These are phyloP conservation scores for Colletotrichum cuscutae DNA, from an alignment of 2,329 filamentous ascomycete genomes.

Conservation along the genomic window DNA sequence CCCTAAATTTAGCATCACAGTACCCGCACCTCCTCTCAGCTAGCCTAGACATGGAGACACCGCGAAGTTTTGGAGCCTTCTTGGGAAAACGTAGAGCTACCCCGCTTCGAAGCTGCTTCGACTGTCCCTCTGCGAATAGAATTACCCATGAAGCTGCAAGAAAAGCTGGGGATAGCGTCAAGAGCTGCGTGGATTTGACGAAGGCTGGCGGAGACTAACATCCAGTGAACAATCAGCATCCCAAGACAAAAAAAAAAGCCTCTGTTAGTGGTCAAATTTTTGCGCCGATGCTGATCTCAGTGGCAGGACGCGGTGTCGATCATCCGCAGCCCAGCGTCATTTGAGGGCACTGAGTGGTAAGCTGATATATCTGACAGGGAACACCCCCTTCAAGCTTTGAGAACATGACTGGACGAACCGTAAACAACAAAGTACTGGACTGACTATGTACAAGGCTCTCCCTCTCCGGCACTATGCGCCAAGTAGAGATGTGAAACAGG, in stretches of 20 bases:
- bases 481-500: slow-evolving; percentile 22
- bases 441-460: not conserved
- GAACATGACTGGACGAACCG: not conserved
- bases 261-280: not conserved
- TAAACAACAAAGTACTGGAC: not conserved
- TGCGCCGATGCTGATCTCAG: not conserved
- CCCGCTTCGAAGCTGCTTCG: not conserved
- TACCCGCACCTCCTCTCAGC: slow-evolving; percentile 8
- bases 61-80: not conserved
- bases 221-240: not conserved
- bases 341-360: too few species aligned
- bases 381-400: not conserved
- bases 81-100: not conserved
- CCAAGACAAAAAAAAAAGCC: not conserved
- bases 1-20: slow-evolving; percentile 30
- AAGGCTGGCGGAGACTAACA: not conserved
- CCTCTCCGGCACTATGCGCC: not conserved
- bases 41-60: not conserved
- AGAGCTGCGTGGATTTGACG: slow-evolving; percentile 4
- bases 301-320: slow-evolving; percentile 24
- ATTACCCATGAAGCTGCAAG: not conserved
- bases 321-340: slow-evolving; percentile 29
- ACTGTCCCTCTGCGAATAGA: too few species aligned
- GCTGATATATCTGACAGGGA: not conserved
- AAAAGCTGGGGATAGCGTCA: not conserved